These are phyloP conservation scores for Cryptococcus wingfieldii DNA, from an alignment of 1,284 basidiomycete genomes.

Conservation along the genomic window DNA sequence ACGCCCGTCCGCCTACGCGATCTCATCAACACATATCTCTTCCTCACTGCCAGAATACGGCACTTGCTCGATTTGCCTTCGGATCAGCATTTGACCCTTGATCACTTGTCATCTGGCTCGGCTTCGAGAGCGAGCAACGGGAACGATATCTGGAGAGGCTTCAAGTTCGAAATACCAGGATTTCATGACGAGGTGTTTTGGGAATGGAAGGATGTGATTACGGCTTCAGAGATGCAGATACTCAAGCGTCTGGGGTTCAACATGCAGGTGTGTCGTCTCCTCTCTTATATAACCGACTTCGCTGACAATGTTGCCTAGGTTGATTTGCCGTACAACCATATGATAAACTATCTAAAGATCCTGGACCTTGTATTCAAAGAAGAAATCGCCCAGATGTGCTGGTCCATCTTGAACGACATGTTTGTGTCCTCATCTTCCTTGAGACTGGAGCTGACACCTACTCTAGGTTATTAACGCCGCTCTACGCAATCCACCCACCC, in stretches of 20 bases:
- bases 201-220: conserved; percentile 60
- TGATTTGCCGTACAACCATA: conserved; percentile 84
- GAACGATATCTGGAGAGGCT: conserved; percentile 26
- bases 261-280: conserved; percentile 50
- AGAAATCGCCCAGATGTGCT: conserved; percentile 70
- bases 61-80: conserved; percentile 38
- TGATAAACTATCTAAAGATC: conserved; percentile 91
- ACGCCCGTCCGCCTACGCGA: conserved; percentile 86
- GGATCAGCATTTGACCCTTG: conserved; percentile 1
- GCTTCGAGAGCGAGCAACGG: background rate
- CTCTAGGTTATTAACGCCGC: conserved; percentile 76
- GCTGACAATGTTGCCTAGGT: conserved; percentile 55
- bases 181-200: conserved; percentile 45
- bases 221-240: conserved; percentile 95
- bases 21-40: conserved; percentile 89
- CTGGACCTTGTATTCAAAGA: conserved; percentile 67
- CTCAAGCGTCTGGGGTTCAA: conserved; percentile 89
- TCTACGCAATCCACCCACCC: conserved; percentile 80
- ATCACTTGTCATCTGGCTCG: background rate
- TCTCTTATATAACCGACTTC: background rate
- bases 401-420: conserved; percentile 91
- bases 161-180: conserved; percentile 37
- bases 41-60: conserved; percentile 53
- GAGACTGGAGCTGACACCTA: background rate
- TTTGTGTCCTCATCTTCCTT: conserved; percentile 33